These are phyloP conservation scores for Fomitopsis palustris DNA, from an alignment of 1,284 basidiomycete species.

Conservation along the genomic window DNA sequence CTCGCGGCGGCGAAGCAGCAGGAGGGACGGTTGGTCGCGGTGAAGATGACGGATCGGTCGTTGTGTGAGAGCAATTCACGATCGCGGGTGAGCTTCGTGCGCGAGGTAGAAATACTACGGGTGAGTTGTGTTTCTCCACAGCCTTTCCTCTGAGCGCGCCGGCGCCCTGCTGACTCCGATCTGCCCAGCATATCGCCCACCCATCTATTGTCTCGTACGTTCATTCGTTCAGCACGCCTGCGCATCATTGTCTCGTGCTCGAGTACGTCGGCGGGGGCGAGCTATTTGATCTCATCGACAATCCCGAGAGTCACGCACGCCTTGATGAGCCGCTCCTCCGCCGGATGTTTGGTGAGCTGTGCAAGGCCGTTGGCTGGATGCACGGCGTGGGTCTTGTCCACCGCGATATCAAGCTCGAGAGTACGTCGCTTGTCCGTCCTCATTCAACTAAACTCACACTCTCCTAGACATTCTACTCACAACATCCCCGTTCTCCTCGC, in stretches of 20 bases:
- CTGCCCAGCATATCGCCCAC: conserved; percentile 72
- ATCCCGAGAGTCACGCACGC: conserved; percentile 47
- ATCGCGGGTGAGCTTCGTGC: conserved; percentile 79
- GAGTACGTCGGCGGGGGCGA: conserved; percentile 83
- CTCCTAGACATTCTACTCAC: conserved; percentile 52
- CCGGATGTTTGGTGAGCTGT: conserved; percentile 79
- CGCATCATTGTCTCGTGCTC: conserved; percentile 80
- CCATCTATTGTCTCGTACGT: conserved; percentile 80
- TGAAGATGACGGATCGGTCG: conserved; percentile 78
- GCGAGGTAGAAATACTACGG: conserved; percentile 85
- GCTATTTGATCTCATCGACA: conserved; percentile 76
- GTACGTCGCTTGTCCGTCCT: conserved; percentile 43
- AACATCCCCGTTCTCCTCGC: conserved; percentile 31
- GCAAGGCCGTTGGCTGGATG: conserved; percentile 85
- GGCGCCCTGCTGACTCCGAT: background rate
- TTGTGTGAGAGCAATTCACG: conserved; percentile 57
- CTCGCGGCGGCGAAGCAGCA: conserved; percentile 6
- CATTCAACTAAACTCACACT: background rate
- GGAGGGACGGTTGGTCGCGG: conserved; percentile 57
- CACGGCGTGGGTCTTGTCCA: conserved; percentile 86
- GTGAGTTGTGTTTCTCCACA: conserved; percentile 31
- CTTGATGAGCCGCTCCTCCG: conserved; percentile 62
- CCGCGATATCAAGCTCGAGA: conserved; percentile 93
- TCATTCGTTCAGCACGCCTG: conserved; percentile 66
- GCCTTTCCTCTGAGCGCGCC: conserved; percentile 5